A percentile compares a stretch with the other conserved stretches of the same genome.
phyloP scores from a whole-genome alignment of 2,329 filamentous ascomycete genomes.

The Claviceps capensis region DNA sequence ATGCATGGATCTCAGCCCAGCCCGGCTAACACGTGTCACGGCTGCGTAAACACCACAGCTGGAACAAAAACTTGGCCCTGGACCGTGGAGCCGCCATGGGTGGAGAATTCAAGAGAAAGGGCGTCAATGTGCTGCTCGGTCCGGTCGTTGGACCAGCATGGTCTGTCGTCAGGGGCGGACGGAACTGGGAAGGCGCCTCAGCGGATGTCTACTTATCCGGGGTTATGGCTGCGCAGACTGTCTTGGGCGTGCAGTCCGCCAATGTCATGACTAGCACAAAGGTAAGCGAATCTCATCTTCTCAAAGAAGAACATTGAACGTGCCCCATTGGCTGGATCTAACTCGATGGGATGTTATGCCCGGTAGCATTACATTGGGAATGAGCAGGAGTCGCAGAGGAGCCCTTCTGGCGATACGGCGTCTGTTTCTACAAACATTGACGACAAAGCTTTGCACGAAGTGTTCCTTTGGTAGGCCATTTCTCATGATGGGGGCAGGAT shows the following conservation, averaged over 20 bases:
- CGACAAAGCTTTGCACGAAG: constrained; percentile 45
- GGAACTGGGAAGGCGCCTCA: constrained; percentile 47
- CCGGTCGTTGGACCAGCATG: constrained; percentile 59
- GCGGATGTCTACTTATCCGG: constrained; percentile 46
- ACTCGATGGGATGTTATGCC: too few relatives aligned
- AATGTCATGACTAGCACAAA: constrained; percentile 54
- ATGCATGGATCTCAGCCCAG: too few relatives aligned
- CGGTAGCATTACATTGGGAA: constrained; percentile 53
- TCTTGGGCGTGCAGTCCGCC: constrained; percentile 23
- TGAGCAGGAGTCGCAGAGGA: constrained; percentile 65
- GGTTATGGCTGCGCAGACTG: constrained; percentile 34
- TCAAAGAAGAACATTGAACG: too few relatives aligned
- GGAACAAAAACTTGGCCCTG: constrained; percentile 59
- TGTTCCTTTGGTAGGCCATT: constrained; percentile 33
- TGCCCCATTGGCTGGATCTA: too few relatives aligned
- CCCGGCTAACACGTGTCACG: background rate
- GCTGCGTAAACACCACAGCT: constrained; percentile 23
- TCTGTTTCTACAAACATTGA: constrained; percentile 43
- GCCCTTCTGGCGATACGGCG: constrained; percentile 44
- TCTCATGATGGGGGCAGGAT: background rate
- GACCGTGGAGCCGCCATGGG: constrained; percentile 61
- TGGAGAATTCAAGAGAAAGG: constrained; percentile 60
- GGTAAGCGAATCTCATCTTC: constrained; percentile 14
- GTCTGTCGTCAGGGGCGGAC: constrained; percentile 43
- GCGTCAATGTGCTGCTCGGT: constrained; percentile 64